Percentiles rank a stretch among this genome's conserved stretches.
Conservation (phyloP, 371 early-diverging fungal genomes). For the Mucor irregularis region DNA sequence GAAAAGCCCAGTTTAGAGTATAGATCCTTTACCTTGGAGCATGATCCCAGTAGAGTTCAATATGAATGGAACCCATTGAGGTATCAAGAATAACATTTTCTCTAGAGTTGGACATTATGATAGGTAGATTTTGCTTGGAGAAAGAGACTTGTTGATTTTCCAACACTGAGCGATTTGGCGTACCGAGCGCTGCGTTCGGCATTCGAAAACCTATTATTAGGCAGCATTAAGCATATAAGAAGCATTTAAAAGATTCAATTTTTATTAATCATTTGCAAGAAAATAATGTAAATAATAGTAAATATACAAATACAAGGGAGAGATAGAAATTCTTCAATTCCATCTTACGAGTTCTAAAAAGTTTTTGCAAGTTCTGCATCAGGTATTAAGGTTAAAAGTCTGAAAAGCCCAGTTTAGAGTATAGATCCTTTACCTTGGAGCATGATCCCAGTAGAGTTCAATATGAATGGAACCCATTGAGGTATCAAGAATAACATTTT, state of each 20-base stretch:
- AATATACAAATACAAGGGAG: not conserved
- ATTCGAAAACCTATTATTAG: not conserved
- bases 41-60: conserved; percentile 74
- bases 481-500: conserved; percentile 57
- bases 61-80: conserved; percentile 65
- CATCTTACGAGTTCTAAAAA: conserved; percentile 67
- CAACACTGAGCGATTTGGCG: no score
- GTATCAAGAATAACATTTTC: conserved; percentile 57
- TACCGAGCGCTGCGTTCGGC: no score
- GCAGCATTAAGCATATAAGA: no score
- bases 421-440: conserved; percentile 49
- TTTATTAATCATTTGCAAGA: not conserved
- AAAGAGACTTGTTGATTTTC: no score
- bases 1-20: not conserved
- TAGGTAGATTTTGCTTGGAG: no score
- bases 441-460: conserved; percentile 75
- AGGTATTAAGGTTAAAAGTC: not conserved
- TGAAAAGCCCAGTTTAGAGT: not conserved
- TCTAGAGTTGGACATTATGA: not conserved
- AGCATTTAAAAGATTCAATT: no score
- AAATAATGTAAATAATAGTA: not conserved
- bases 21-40: conserved; percentile 53
- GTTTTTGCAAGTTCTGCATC: conserved; percentile 67
- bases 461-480: conserved; percentile 67
- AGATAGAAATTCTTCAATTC: not conserved